Percentiles rank a stretch among this genome's conserved stretches.
Conservation (phyloP, 2,329 filamentous ascomycete species). For the Zasmidium citrigriseum region DNA sequence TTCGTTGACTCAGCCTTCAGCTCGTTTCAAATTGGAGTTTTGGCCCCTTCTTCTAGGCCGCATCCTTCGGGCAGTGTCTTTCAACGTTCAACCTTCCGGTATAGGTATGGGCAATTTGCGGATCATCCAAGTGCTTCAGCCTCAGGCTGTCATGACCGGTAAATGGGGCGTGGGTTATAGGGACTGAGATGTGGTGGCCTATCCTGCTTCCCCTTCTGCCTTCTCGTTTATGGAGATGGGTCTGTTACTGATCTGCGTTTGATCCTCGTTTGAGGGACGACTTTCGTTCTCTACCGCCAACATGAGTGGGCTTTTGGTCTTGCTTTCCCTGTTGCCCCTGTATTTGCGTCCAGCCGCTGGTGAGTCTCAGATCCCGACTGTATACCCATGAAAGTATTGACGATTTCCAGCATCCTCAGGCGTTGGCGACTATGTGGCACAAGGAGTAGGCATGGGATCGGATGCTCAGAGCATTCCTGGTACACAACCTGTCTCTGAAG, state of each 20-base stretch:
- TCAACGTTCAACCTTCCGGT: no score
- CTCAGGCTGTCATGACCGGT: no score
- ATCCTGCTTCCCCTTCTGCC: no score
- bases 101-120: no score
- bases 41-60: neutral
- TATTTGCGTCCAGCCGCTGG: neutral
- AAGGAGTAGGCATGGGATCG: neutral
- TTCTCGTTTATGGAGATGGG: neutral
- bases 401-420: neutral
- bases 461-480: neutral
- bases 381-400: no score
- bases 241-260: no score
- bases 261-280: neutral
- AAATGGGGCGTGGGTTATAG: no score
- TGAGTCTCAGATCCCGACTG: neutral
- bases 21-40: neutral
- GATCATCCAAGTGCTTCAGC: no score
- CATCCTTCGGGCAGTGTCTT: no score
- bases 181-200: no score
- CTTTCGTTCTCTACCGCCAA: neutral
- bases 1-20: neutral
- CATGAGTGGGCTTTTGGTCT: neutral
- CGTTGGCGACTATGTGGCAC: constrained; percentile 9
- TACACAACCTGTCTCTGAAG: neutral
- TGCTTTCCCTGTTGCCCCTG: neutral